Evolutionary conservation across 2,329 filamentous ascomycete genomes (phyloP), one percentile per base, ranked within the genome.

Genomic region (Pseudopyrenochaeta lycopersici): DNA sequence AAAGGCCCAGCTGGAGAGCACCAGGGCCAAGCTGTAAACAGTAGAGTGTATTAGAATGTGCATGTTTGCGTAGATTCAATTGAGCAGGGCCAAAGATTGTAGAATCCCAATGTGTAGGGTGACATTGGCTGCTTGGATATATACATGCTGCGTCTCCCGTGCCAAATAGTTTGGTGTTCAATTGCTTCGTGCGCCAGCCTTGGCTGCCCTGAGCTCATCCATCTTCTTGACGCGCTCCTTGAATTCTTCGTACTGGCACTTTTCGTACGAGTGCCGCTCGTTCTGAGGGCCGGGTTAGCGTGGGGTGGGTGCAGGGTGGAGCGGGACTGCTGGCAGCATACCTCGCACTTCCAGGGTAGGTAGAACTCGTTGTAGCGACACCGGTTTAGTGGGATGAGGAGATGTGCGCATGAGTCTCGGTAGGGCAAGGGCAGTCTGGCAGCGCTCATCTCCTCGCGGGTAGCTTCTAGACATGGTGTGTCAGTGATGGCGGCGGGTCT

Each of bases 221-320:
- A 99, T 99, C 88, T 97, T 98, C 74, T 90, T 91, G 63, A 99
- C 95, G 54, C 95, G 88, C 85, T 94, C 92, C 88, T 97, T 97
- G 85, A 99, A 99, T 78, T 98, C 95, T 63, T 90, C 90, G 80
- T 99, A 99, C 75, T 99, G 95, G 86, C 95, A 99, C 79, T 98
- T 98, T 78, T 99, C 95, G 84, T 99, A 99, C 73, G 88, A 90
- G 81, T 99, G 95, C 82, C 95, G 85, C 84, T 99, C 95, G 77
- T 92, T 88, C 95, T 98, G 74, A 54, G 12, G 15, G 7, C 10
- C 18, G 1, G 3, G 56, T 73, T 49, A 71, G 66, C 54, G 20
- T 39, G 32, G 30, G n/a, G 15, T 35, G 3, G 20, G 30, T 47
- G 20, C 40, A 20, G 31, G 18, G 52, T 44, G 1, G 15, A 12